These are phyloP conservation scores for Cocos nucifera DNA, from an alignment of 176 grass and related monocot species.

Conservation along the genomic window DNA sequence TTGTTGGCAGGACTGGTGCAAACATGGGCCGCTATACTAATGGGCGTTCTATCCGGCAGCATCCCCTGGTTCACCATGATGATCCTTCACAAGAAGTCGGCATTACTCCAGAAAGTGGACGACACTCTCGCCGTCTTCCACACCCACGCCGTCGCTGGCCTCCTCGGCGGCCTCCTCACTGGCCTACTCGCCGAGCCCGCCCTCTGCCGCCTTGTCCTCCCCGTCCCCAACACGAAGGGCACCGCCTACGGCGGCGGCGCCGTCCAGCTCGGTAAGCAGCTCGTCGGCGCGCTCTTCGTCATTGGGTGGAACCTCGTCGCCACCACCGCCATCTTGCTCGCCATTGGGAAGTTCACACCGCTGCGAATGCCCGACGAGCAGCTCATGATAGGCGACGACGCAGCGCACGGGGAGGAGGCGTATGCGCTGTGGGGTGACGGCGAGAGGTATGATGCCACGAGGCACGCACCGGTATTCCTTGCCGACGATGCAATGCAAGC, in stretches of 20 bases:
- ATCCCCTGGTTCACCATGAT: conserved; percentile 24
- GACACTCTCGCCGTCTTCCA: conserved; percentile 19
- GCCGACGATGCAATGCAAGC: not conserved
- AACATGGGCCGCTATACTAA: conserved; percentile 12
- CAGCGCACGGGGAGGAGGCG: conserved; percentile 24
- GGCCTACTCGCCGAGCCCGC: conserved; percentile 25
- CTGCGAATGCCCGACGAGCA: conserved; percentile 34
- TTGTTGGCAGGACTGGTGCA: conserved; percentile 3
- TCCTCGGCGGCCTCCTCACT: conserved; percentile 17
- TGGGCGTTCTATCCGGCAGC: conserved; percentile 6
- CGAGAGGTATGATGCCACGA: conserved; percentile 1
- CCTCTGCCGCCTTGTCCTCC: conserved; percentile 26
- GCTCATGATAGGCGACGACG: conserved; percentile 19
- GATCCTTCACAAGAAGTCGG: conserved; percentile 9
- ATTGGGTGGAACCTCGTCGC: conserved; percentile 26
- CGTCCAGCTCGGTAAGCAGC: conserved; percentile 24
- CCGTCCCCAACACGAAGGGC: conserved; percentile 14
- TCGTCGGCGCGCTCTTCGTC: conserved; percentile 22
- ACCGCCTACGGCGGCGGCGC: conserved; percentile 18
- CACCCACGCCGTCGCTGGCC: conserved; percentile 12
- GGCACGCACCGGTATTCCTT: not conserved
- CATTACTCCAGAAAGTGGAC: conserved; percentile 20
- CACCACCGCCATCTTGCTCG: conserved; percentile 24
- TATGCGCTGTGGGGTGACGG: conserved; percentile 11
- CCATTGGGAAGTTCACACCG: conserved; percentile 9